Evolutionary conservation across 169 alveolate species (phyloP).

Genomic region (Perkinsus chesapeaki): DNA sequence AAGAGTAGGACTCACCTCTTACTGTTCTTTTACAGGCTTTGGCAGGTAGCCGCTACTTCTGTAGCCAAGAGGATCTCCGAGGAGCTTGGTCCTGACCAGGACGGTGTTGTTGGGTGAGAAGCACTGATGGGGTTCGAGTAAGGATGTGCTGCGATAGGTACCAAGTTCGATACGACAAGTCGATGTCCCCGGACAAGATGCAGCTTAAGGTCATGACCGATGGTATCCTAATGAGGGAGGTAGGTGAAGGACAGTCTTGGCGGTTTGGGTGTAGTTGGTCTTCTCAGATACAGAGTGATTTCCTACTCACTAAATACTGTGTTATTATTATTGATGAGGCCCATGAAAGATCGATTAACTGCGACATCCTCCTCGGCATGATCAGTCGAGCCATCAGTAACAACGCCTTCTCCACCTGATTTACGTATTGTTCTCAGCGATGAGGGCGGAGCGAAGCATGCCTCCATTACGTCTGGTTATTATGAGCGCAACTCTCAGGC

Average conservation of each 20-base stretch:
- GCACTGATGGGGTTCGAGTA: constrained; percentile 17
- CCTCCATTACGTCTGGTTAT: constrained; percentile 83
- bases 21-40: no score
- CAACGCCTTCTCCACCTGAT: not conserved
- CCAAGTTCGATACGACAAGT: constrained; percentile 70
- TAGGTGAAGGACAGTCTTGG: constrained; percentile 50
- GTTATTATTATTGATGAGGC: constrained; percentile 98
- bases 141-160: constrained; percentile 31
- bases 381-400: not conserved
- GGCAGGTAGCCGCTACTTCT: constrained; percentile 40
- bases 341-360: constrained; percentile 96
- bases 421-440: not conserved
- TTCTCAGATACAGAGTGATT: constrained; percentile 36
- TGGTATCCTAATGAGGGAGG: constrained; percentile 94
- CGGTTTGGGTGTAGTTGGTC: not conserved
- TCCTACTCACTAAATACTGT: constrained; percentile 73
- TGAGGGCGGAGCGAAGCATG: not conserved
- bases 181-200: constrained; percentile 52
- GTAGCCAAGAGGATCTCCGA: constrained; percentile 48
- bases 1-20: constrained; percentile 67
- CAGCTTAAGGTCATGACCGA: constrained; percentile 94
- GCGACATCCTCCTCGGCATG: constrained; percentile 90
- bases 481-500: constrained; percentile 97
- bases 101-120: constrained; percentile 31
- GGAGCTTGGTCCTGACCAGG: constrained; percentile 44